phyloP scores from a whole-genome alignment of 1,284 basidiomycete species.

The Ustilago sp. region DNA sequence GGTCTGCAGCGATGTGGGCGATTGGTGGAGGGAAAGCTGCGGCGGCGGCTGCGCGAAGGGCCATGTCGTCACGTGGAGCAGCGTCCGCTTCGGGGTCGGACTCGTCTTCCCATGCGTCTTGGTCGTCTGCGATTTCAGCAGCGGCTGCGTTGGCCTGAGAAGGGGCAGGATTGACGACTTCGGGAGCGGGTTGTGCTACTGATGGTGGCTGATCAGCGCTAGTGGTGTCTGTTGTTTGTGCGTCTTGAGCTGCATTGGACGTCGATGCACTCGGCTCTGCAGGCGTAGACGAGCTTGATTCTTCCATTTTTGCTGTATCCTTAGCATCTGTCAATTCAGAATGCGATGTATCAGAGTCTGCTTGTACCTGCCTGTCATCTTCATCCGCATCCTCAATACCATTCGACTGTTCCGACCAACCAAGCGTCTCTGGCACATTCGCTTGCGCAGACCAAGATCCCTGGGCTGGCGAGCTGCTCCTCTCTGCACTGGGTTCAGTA shows the following conservation, averaged over 20 bases:
- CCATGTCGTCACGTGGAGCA: neutral
- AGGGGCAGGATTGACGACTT: neutral
- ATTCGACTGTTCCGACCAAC: slow-evolving; percentile 19
- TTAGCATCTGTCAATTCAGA: neutral
- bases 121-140: slow-evolving; percentile 10
- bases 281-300: neutral
- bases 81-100: slow-evolving; percentile 12
- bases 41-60: slow-evolving; percentile 13
- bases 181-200: neutral
- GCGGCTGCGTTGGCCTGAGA: neutral
- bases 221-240: neutral
- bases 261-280: neutral
- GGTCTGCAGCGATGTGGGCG: slow-evolving; percentile 16
- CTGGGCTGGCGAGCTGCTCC: neutral
- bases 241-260: neutral
- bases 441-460: neutral
- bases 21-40: slow-evolving; percentile 36
- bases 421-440: neutral
- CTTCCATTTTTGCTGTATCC: neutral
- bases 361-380: neutral
- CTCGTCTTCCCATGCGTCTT: slow-evolving; percentile 39
- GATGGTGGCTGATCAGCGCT: neutral
- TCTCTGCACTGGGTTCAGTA: neutral
- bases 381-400: neutral
- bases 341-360: neutral